Evolutionary conservation across 164 flowering plant species (phyloP).

Genomic region (Tetracentron sinense): DNA sequence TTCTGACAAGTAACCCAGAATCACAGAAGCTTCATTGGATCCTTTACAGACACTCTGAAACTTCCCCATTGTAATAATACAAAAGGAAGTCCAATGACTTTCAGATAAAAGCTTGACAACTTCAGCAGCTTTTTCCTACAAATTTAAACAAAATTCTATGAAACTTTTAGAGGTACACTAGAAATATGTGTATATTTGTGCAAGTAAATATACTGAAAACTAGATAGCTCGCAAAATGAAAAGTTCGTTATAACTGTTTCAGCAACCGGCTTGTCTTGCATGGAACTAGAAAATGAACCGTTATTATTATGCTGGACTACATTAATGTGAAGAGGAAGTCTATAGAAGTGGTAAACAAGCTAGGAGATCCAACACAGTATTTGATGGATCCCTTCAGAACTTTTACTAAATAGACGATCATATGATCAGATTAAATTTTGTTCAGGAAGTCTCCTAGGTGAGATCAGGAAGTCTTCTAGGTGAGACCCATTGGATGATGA

Average conservation of each 20-base stretch:
- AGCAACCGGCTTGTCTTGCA: background rate
- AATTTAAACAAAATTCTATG: slow-evolving; percentile 1
- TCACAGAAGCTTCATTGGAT: slow-evolving; percentile 51
- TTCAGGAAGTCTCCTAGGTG: no score
- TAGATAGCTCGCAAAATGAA: background rate
- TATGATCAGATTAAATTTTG: background rate
- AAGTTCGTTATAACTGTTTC: background rate
- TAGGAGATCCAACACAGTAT: no score
- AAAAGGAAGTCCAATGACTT: slow-evolving; percentile 72
- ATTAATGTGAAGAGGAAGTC: background rate
- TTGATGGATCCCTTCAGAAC: no score
- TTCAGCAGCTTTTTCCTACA: slow-evolving; percentile 57
- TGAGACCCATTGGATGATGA: background rate
- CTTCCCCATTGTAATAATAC: slow-evolving; percentile 57
- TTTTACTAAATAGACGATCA: background rate
- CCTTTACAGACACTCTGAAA: slow-evolving; percentile 62
- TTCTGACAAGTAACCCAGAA: slow-evolving; percentile 61
- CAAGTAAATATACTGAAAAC: background rate
- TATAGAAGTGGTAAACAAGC: no score
- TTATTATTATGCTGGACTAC: no score
- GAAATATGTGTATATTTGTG: background rate
- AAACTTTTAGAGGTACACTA: background rate
- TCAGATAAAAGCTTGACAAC: slow-evolving; percentile 51
- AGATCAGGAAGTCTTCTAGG: no score
- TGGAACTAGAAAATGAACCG: no score